Base-by-base conservation (phyloP, 768 basidiomycete species). In the Kwoniella newhampshirensis region DNA sequence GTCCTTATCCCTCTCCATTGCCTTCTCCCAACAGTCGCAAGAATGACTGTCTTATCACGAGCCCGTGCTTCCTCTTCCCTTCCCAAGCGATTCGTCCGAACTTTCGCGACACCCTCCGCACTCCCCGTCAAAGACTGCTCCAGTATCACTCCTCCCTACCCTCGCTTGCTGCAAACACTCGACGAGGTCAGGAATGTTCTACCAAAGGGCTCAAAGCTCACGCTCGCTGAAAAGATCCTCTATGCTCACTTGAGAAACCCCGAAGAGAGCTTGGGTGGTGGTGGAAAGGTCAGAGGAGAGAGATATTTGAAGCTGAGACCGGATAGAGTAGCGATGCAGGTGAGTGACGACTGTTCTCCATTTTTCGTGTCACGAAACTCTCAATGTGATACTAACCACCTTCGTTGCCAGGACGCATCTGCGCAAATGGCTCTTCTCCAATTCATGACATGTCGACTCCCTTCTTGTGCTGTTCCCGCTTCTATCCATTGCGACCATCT, bases 311-410 rank as follows among this genome's bases (percentile, higher is more conserved):
- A 92, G 79, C 83, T 99, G 30, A 82, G 79, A 61, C 96, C 94
- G 4, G 88, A 94, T 77, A 81, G 96, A 59, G 96, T 98, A 27
- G 96, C 96, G 13, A 96, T 98, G 90, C 94, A 98, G 74, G 96
- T 80, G 87, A 88, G 63, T 56, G 85, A 20, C 30, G 13, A 32
- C 32, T 32, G 6, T 13, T 6, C 32, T 32, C 32, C 6, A 13
- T 13, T 32, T 6, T 6, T 13, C 32, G 32, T 32, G 13, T 32
- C 7, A 13, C 32, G 13, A 6, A 6, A 6, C 32, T 6, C 32
- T 13, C 6, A 32, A 6, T 32, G 32, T 7, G 26, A 27, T 32
- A 32, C 47, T 48, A 48, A 48, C 11, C 13, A 7, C 26, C 47
- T 23, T 20, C 21, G 20, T 20, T 20, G 13, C 8, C 59, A 78